Evolutionary conservation across 2,329 filamentous ascomycete genomes (phyloP).

Genomic region (Calcarisporium arbuscula): DNA sequence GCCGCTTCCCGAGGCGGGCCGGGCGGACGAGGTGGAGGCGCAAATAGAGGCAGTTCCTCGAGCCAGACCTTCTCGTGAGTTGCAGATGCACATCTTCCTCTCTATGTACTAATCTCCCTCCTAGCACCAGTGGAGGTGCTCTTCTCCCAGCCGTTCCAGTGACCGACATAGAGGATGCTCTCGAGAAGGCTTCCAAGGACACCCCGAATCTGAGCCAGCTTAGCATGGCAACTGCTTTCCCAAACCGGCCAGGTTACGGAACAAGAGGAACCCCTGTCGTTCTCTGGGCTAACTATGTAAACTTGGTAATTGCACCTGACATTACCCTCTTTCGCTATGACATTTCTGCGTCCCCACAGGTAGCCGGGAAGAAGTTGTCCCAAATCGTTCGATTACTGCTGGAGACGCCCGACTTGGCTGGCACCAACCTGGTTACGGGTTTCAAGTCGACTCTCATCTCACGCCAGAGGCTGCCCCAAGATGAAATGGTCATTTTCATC

Average conservation of each 20-base stretch:
- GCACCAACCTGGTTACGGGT: slow-evolving; percentile 22
- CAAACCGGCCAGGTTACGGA: slow-evolving; percentile 10
- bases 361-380: slow-evolving; percentile 7
- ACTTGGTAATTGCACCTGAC: slow-evolving; percentile 3
- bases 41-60: slow-evolving; percentile 2
- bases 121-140: slow-evolving; percentile 4
- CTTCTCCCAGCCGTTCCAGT: slow-evolving; percentile 4
- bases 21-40: slow-evolving; percentile 1
- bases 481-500: slow-evolving; percentile 7
- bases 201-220: slow-evolving; percentile 3
- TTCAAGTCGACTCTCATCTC: slow-evolving; percentile 26
- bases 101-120: neutral
- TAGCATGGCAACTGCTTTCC: slow-evolving; percentile 6
- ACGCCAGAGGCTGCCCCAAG: slow-evolving; percentile 15
- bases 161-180: slow-evolving; percentile 8
- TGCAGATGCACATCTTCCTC: neutral
- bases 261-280: slow-evolving; percentile 7
- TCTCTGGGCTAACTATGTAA: slow-evolving; percentile 14
- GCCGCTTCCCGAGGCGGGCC: neutral
- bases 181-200: slow-evolving; percentile 2
- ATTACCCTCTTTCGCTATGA: slow-evolving; percentile 11
- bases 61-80: slow-evolving; percentile 7
- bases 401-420: slow-evolving; percentile 12
- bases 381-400: slow-evolving; percentile 16
- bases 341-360: slow-evolving; percentile 5